Conservation (phyloP, 192 early-diverging fungal species). For the Geosiphon pyriformis region DNA sequence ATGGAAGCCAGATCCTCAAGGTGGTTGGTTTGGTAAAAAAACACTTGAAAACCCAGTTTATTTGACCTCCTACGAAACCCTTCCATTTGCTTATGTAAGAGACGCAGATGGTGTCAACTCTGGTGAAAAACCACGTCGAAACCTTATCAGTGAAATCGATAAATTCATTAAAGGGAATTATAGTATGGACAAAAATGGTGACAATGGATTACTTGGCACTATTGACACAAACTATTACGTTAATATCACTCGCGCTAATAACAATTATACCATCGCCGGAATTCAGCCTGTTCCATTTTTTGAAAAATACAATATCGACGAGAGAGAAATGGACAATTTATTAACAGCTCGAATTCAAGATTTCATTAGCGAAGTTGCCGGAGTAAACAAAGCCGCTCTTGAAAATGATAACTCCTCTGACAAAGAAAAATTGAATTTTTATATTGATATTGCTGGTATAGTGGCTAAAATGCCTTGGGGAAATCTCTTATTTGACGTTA, state of each 20-base stretch:
- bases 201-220: constrained; percentile 31
- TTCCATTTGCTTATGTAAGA: constrained; percentile 31
- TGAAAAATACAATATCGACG: constrained; percentile 20
- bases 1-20: constrained; percentile 36
- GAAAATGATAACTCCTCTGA: constrained; percentile 26
- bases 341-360: constrained; percentile 34
- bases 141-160: constrained; percentile 22
- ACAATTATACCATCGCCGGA: constrained; percentile 16
- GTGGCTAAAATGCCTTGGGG: constrained; percentile 52
- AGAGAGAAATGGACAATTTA: constrained; percentile 37
- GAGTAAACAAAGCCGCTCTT: constrained; percentile 42
- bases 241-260: constrained; percentile 22
- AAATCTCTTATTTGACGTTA: constrained; percentile 44
- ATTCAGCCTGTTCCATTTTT: constrained; percentile 46
- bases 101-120: constrained; percentile 33
- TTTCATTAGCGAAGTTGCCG: constrained; percentile 34
- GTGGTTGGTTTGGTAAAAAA: constrained; percentile 42
- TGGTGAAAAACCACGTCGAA: constrained; percentile 32
- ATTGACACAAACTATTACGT: constrained; percentile 39
- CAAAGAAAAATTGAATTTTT: constrained; percentile 26
- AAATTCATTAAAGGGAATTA: neutral
- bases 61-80: constrained; percentile 34
- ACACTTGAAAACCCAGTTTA: constrained; percentile 28
- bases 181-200: constrained; percentile 21
- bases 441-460: constrained; percentile 34